These are phyloP conservation scores for Ceratobasidium sp. DNA, from an alignment of 1,284 basidiomycete species.

Conservation along the genomic window DNA sequence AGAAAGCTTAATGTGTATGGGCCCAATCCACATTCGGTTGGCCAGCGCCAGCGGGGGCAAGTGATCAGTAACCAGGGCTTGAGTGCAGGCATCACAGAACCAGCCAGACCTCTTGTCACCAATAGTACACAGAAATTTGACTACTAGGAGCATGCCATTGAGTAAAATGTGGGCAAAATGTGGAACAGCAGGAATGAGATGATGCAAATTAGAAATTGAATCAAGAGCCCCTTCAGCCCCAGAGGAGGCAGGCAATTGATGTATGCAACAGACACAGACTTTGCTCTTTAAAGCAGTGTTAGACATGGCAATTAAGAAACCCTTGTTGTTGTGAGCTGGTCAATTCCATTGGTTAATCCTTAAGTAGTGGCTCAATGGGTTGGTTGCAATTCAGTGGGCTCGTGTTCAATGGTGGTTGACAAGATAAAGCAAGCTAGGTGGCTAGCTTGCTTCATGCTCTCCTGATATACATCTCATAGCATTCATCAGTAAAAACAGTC, in stretches of 20 bases:
- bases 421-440: too few relatives aligned
- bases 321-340: not conserved
- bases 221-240: not conserved
- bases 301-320: not conserved
- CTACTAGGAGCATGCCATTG: not conserved
- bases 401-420: too few relatives aligned
- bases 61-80: not conserved
- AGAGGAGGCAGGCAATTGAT: not conserved
- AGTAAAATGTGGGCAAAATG: not conserved
- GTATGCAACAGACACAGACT: not conserved
- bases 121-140: too few relatives aligned
- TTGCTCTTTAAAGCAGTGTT: not conserved
- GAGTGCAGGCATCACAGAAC: not conserved
- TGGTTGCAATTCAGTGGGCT: too few relatives aligned
- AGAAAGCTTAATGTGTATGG: slow-evolving; percentile 52
- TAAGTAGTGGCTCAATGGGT: too few relatives aligned
- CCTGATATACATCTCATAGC: too few relatives aligned
- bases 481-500: too few relatives aligned
- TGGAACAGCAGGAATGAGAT: not conserved
- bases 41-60: slow-evolving; percentile 54
- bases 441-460: too few relatives aligned
- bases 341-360: too few relatives aligned
- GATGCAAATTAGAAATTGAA: not conserved
- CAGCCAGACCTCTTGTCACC: too few relatives aligned
- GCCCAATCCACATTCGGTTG: slow-evolving; percentile 59